Evolutionary conservation across 371 early-diverging fungal species (phyloP).

Genomic region (Rhizomucor miehei): DNA sequence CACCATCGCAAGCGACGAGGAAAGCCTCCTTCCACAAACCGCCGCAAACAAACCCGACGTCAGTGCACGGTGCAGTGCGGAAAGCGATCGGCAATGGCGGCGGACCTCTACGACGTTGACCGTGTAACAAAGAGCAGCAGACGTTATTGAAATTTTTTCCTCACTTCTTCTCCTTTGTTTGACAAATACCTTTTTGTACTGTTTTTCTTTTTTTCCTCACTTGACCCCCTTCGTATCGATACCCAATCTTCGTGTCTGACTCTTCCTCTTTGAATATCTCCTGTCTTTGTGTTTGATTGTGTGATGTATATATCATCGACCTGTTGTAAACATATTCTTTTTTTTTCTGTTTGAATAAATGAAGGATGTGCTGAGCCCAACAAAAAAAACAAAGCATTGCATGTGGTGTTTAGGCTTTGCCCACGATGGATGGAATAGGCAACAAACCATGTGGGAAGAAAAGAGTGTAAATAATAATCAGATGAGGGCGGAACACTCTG

Average conservation of each 20-base stretch:
- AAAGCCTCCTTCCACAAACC: conserved; percentile 11
- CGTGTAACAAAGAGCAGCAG: background rate
- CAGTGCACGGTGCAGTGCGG: conserved; percentile 7
- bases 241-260: too few species aligned
- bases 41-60: background rate
- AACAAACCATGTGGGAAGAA: too few species aligned
- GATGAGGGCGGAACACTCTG: too few species aligned
- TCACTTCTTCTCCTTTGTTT: background rate
- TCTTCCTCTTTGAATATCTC: background rate
- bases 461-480: too few species aligned
- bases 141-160: background rate
- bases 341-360: background rate
- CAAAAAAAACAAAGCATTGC: too few species aligned
- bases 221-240: too few species aligned
- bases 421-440: too few species aligned
- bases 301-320: background rate
- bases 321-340: background rate
- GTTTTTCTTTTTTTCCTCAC: too few species aligned
- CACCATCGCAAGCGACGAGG: conserved; percentile 16
- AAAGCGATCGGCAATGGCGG: conserved; percentile 1
- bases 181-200: background rate
- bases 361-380: too few species aligned
- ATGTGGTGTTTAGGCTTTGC: too few species aligned
- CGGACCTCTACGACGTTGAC: conserved; percentile 1
- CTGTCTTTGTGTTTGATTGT: background rate